These are phyloP conservation scores for Agarophyton chilense DNA, from an alignment of 23 red algal genomes.

Conservation along the genomic window DNA sequence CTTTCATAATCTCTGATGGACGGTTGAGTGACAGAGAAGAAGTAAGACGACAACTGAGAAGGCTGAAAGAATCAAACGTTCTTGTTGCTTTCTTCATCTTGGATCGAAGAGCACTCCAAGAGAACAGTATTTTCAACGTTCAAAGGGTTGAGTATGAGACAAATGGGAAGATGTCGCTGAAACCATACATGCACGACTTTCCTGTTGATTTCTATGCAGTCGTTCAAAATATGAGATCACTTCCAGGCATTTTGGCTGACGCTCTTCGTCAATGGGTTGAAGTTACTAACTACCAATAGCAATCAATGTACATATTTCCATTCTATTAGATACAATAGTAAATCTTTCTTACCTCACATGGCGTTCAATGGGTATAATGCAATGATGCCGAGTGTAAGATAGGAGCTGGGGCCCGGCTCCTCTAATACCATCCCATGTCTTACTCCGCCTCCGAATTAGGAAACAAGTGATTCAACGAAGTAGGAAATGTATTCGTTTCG, in stretches of 20 bases:
- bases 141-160: conserved; percentile 73
- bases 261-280: conserved; percentile 94
- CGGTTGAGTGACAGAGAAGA: conserved; percentile 80
- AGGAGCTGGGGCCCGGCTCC: too few relatives aligned
- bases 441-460: too few relatives aligned
- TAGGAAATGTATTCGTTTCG: too few relatives aligned
- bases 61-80: conserved; percentile 54
- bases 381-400: too few relatives aligned
- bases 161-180: conserved; percentile 65
- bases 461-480: too few relatives aligned
- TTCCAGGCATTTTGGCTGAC: conserved; percentile 82
- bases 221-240: conserved; percentile 72
- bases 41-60: conserved; percentile 70
- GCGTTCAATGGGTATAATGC: too few relatives aligned
- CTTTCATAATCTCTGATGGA: conserved; percentile 95
- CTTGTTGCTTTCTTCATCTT: conserved; percentile 90
- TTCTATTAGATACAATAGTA: too few relatives aligned
- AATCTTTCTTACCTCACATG: too few relatives aligned
- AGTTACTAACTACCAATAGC: conserved; percentile 39
- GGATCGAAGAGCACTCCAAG: conserved; percentile 24
- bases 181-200: conserved; percentile 96
- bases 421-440: too few relatives aligned
- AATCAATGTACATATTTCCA: neutral
- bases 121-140: conserved; percentile 73
- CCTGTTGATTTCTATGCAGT: conserved; percentile 94